Evolutionary conservation across 2,329 filamentous ascomycete species (phyloP).

Genomic region (Aspergillus sp.): DNA sequence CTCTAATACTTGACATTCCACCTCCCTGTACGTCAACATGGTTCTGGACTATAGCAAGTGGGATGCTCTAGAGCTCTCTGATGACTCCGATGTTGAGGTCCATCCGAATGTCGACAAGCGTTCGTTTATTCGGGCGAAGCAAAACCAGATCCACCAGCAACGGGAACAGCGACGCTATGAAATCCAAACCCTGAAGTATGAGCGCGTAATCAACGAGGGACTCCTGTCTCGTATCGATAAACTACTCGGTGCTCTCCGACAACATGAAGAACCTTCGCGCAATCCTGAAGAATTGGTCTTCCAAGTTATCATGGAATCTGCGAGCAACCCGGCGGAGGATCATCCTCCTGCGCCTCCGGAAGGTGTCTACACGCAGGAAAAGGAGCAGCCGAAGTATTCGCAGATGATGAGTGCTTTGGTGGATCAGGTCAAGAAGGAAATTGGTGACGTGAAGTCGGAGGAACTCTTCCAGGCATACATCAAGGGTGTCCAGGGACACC

Average conservation of each 20-base stretch:
- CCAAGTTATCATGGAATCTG: constrained; percentile 75
- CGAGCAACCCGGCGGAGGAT: constrained; percentile 61
- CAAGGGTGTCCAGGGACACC: constrained; percentile 66
- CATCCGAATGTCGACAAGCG: constrained; percentile 98
- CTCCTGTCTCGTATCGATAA: constrained; percentile 74
- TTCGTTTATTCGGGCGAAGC: constrained; percentile 97
- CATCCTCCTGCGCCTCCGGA: constrained; percentile 68
- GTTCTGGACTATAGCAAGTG: constrained; percentile 58
- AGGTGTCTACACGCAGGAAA: constrained; percentile 67
- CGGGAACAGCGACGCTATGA: constrained; percentile 76
- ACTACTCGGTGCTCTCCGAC: constrained; percentile 65
- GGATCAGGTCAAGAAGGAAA: constrained; percentile 81
- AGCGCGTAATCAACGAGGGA: constrained; percentile 81
- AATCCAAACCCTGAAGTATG: constrained; percentile 87
- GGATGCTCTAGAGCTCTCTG: constrained; percentile 87
- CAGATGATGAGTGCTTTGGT: constrained; percentile 98
- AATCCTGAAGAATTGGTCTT: constrained; percentile 79
- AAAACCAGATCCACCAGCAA: constrained; percentile 91
- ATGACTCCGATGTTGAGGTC: constrained; percentile 96
- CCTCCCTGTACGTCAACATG: constrained; percentile 28
- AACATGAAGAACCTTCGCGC: constrained; percentile 58
- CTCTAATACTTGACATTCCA: constrained; percentile 9
- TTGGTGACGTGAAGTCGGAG: constrained; percentile 64
- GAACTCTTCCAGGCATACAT: constrained; percentile 69
- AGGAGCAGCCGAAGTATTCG: constrained; percentile 74